A percentile compares a stretch with the other conserved stretches of the same genome.
phyloP scores from a whole-genome alignment of 2,329 filamentous ascomycete genomes.

The Fusarium miscanthi region DNA sequence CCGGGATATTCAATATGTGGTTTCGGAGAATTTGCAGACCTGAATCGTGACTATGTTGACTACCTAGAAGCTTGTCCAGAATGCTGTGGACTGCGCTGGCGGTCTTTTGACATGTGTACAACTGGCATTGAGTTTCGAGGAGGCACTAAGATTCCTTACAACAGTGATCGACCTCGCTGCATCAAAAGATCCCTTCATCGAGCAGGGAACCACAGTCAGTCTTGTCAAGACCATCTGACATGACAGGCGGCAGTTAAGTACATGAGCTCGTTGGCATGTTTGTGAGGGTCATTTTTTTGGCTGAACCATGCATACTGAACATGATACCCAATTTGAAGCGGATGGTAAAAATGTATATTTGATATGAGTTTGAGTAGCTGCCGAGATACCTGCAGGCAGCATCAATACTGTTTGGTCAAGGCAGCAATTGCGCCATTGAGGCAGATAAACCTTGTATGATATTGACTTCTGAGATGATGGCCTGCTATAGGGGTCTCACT shows the following conservation, averaged over 20 bases:
- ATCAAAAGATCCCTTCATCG: background rate
- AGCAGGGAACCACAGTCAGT: background rate
- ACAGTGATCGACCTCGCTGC: background rate
- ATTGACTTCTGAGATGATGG: too few relatives aligned
- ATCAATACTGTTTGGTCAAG: too few relatives aligned
- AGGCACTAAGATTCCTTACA: background rate
- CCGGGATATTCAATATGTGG: background rate
- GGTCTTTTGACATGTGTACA: background rate
- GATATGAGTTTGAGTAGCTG: background rate
- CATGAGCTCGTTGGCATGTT: background rate
- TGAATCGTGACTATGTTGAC: background rate
- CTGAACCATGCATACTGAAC: constrained; percentile 2
- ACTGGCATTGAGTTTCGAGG: background rate
- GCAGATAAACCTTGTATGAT: too few relatives aligned
- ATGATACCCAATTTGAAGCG: background rate
- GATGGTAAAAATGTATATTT: background rate
- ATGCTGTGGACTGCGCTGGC: background rate
- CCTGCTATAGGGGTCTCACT: too few relatives aligned
- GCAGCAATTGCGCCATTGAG: too few relatives aligned
- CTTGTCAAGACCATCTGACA: background rate
- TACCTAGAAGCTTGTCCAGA: background rate
- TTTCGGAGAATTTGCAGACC: background rate
- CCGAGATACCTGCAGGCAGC: too few relatives aligned
- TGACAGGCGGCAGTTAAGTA: background rate
- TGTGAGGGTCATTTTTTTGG: background rate